Evolutionary conservation across 2,329 filamentous ascomycete genomes (phyloP).

Genomic region (Achaetomium macrosporum): DNA sequence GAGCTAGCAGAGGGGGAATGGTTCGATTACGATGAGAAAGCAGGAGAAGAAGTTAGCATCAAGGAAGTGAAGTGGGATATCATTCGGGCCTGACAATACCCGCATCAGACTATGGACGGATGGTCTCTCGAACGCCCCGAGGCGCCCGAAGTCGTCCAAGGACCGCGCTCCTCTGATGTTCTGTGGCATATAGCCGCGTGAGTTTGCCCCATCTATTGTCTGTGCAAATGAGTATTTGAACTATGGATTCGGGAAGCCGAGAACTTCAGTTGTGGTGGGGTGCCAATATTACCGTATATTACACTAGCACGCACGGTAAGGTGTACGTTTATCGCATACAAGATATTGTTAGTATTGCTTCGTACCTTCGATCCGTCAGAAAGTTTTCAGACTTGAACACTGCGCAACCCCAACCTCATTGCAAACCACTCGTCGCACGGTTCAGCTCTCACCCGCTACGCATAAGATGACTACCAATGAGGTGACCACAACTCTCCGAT

Average conservation of each 20-base stretch:
- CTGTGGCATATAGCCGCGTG: too few species aligned
- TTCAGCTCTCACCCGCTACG: not conserved
- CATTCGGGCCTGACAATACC: conserved; percentile 51
- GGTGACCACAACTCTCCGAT: conserved; percentile 30
- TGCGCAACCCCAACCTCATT: not conserved
- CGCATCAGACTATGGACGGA: not conserved
- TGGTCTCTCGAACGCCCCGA: too few species aligned
- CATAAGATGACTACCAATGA: conserved; percentile 17
- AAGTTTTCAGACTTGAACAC: not conserved
- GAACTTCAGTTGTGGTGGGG: too few species aligned
- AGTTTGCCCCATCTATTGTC: too few species aligned
- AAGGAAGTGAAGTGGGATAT: conserved; percentile 87
- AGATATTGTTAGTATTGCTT: too few species aligned
- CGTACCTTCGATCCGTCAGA: not conserved
- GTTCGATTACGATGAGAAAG: conserved; percentile 97
- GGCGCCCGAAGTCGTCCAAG: not conserved
- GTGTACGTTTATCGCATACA: too few species aligned
- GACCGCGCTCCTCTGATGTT: not conserved
- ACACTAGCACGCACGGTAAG: too few species aligned
- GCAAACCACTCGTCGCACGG: not conserved
- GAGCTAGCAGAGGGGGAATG: conserved; percentile 88
- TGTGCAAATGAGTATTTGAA: too few species aligned
- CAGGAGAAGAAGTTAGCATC: conserved; percentile 84
- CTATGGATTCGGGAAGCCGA: too few species aligned
- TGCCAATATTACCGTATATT: too few species aligned